A percentile compares a stretch with the other conserved stretches of the same genome.
These are phyloP conservation scores for Trichomonascaceae sp. DNA, from an alignment of 1,139 yeast genomes.

Conservation along the genomic window DNA sequence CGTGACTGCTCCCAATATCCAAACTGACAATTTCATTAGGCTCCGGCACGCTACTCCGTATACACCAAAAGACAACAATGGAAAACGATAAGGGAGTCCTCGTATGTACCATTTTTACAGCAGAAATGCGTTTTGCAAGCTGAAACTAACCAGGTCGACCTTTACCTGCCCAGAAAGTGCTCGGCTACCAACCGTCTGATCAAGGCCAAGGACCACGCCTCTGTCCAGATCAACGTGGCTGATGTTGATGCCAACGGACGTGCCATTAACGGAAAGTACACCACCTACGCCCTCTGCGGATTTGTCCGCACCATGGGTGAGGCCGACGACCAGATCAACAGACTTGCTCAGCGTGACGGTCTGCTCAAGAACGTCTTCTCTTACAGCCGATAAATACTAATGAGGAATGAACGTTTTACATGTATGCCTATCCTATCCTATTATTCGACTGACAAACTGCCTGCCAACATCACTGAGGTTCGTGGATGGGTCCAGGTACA, in stretches of 20 bases:
- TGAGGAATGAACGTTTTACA: background rate
- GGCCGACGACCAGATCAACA: conserved; percentile 98
- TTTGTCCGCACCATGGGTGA: conserved; percentile 87
- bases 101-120: conserved; percentile 40
- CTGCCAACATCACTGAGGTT: background rate
- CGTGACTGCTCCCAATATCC: background rate
- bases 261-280: conserved; percentile 81
- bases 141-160: conserved; percentile 61
- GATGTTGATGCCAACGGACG: conserved; percentile 92
- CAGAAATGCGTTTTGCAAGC: conserved; percentile 1
- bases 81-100: conserved; percentile 99
- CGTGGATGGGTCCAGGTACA: no score
- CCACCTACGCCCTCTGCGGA: conserved; percentile 95
- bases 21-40: background rate
- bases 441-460: background rate
- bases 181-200: conserved; percentile 99
- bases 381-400: conserved; percentile 77
- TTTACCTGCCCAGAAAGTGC: conserved; percentile 99
- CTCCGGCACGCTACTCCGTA: background rate
- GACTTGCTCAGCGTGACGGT: conserved; percentile 99
- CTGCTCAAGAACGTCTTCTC: conserved; percentile 97
- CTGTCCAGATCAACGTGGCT: conserved; percentile 86
- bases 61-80: conserved; percentile 42
- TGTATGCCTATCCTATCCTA: background rate
- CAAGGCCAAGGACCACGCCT: conserved; percentile 99